Evolutionary conservation across 257 asterid genomes (phyloP), one percentile per base, ranked within the genome.

Genomic region (Sherardia arvensis): DNA sequence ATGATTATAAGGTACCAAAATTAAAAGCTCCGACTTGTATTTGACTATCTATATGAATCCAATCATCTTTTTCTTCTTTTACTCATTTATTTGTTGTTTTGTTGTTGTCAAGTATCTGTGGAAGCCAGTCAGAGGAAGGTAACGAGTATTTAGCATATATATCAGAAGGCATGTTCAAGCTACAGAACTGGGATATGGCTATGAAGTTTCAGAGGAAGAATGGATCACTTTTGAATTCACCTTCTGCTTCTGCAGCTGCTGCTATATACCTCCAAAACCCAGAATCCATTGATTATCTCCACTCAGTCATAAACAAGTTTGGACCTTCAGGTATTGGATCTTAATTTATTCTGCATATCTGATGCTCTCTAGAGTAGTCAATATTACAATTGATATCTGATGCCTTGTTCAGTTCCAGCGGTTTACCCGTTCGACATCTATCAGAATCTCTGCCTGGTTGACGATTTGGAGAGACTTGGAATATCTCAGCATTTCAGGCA

Each of bases 161-260:
- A 62, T 83, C 87, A 4, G 98, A 92, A 79, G 97, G 98, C 53
- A 67, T 83, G 67, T 40, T 40, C 15, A 71, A 82, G 59, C 74
- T 65, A 62, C 85, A 79, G 51, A 71, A 89, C 59, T 82, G 95
- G 95, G 77, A 80, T 55, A 71, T 74, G 49, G 71, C 76, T 29
- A 76, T 88, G n/a, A n/a, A n/a, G n/a, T n/a, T n/a, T n/a, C n/a
- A n/a, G n/a, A n/a, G n/a, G n/a, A n/a, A n/a, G n/a, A 88, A 92
- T 28, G 98, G 98, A 36, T 92, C 98, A 25, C 80, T 92, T 30
- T 86, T 92, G 80, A 84, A 89, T 77, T 86, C 84, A 72, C 98
- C 98, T 14, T 87, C 98, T 4, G 79, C 97, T 0, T 81, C 97
- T 32, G 95, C 97, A 47, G 92, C 97, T 72, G 90, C 95, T 75